These are phyloP conservation scores for Achaetomium macrosporum DNA, from an alignment of 2,329 filamentous ascomycete species.

Conservation along the genomic window DNA sequence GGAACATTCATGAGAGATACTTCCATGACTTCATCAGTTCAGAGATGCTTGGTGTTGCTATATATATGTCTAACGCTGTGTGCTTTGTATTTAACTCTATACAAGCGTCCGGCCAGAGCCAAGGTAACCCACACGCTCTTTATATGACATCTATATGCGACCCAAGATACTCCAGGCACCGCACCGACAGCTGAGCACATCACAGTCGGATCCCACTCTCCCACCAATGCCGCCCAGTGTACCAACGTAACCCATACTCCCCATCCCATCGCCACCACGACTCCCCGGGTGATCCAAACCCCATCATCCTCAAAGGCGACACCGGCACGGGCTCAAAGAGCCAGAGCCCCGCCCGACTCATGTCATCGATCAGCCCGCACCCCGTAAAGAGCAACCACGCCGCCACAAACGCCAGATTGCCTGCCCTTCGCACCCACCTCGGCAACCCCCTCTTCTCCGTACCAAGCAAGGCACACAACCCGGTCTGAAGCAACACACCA, in stretches of 20 bases:
- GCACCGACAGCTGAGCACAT: background rate
- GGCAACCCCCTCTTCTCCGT: constrained; percentile 24
- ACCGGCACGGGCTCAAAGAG: constrained; percentile 76
- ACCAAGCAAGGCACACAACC: constrained; percentile 32
- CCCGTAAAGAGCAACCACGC: constrained; percentile 65
- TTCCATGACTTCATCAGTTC: too few relatives aligned
- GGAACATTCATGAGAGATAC: too few relatives aligned
- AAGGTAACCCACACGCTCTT: background rate
- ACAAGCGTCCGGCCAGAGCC: too few relatives aligned
- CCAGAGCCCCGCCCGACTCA: constrained; percentile 69
- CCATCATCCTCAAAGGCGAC: constrained; percentile 61
- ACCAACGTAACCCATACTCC: constrained; percentile 47
- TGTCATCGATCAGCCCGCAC: constrained; percentile 66
- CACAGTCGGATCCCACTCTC: constrained; percentile 34
- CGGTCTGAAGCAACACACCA: constrained; percentile 57
- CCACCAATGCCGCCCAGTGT: constrained; percentile 59
- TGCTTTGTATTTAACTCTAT: too few relatives aligned
- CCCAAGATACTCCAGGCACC: background rate
- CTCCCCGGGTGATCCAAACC: constrained; percentile 54
- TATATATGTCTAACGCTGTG: too few relatives aligned
- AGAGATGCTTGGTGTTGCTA: too few relatives aligned
- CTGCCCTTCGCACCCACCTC: constrained; percentile 41
- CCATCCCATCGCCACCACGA: constrained; percentile 61
- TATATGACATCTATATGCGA: background rate
- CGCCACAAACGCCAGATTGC: constrained; percentile 58